phyloP scores from a whole-genome alignment of 179 eudicot species.

The Heliamphora pulchella region DNA sequence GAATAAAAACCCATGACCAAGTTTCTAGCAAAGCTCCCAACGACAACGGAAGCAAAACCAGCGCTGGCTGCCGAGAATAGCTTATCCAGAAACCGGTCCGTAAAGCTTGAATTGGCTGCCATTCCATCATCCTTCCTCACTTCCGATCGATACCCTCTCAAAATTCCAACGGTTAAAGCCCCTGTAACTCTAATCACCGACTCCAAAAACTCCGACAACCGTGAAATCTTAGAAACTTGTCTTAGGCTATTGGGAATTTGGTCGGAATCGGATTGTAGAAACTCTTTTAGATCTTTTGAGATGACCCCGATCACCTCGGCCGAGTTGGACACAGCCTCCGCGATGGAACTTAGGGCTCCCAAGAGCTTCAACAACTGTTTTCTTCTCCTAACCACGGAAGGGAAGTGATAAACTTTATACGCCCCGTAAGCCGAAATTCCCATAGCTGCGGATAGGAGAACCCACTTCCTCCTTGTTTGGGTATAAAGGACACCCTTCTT shows the following conservation, averaged over 20 bases:
- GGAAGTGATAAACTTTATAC: conserved; percentile 53
- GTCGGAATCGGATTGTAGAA: conserved; percentile 62
- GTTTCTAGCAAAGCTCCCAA: conserved; percentile 79
- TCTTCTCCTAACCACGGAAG: conserved; percentile 51
- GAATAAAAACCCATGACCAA: conserved; percentile 53
- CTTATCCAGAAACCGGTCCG: conserved; percentile 56
- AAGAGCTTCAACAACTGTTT: conserved; percentile 40
- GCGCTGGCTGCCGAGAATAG: conserved; percentile 60
- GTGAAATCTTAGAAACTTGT: conserved; percentile 59
- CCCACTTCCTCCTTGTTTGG: too few relatives aligned
- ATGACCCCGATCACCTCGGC: conserved; percentile 51
- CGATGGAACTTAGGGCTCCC: conserved; percentile 36
- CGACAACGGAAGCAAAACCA: conserved; percentile 77
- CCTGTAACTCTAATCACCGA: conserved; percentile 40
- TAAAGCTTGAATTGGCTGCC: conserved; percentile 27
- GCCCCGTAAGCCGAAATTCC: conserved; percentile 60
- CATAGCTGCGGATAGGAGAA: too few relatives aligned
- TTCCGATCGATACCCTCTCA: conserved; percentile 43
- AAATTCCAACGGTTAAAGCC: conserved; percentile 56
- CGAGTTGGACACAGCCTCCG: conserved; percentile 65
- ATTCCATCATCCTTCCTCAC: conserved; percentile 17
- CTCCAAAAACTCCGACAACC: conserved; percentile 48
- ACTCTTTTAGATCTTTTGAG: conserved; percentile 63
- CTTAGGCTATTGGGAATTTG: conserved; percentile 69
- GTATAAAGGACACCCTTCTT: too few relatives aligned